Evolutionary conservation across 1,139 yeast species (phyloP), one percentile per base, ranked within the genome.

Genomic region (Debaryomyces psychrophilus): DNA sequence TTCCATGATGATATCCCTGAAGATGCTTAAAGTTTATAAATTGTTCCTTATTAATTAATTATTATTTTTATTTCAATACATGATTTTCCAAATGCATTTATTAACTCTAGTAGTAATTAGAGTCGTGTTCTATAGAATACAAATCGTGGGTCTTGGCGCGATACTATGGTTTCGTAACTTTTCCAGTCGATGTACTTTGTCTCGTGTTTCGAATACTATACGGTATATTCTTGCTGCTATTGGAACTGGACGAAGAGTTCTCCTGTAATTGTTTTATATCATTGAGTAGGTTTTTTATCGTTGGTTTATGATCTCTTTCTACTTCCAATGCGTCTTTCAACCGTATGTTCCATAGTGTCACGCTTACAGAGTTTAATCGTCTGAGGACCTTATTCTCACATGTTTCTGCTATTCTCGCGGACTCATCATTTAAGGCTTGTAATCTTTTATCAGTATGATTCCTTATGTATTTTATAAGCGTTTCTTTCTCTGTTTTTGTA

Each of bases 1-100:
- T 92, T 93, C 89, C 96, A 95, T 76, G 97, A 92, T 51, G 95
- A 88, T 61, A 82, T 92, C 53, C 87, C 95, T 37, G 97, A 87
- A 64, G 92, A 85, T 47, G 87, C 86, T 38, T 77, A 60, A 45
- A 17, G 25, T 18, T 33, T 11, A 33, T 33, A 33, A 20, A 20
- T 20, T 20, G 22, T 20, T 20, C 14, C 12, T 17, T 20, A 17
- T 17, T 6, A 7, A 8, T 29, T 18, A 12, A n/a, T 37, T n/a
- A 35, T 43, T 22, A 34, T 23, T 31, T 25, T 37, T 34, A 28
- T 41, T 18, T 39, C 31, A 15, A 37, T 41, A 31, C 36, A 35
- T 39, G 43, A 20, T 37, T 25, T 42, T 44, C 42, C 33, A 14
- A 41, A 23, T 28, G 23, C 37, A 25, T 41, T 41, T 23, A 36